Evolutionary conservation across 495 filamentous ascomycete species (phyloP), one percentile per base, ranked within the genome.

Genomic region (Neurospora tetrasperma): DNA sequence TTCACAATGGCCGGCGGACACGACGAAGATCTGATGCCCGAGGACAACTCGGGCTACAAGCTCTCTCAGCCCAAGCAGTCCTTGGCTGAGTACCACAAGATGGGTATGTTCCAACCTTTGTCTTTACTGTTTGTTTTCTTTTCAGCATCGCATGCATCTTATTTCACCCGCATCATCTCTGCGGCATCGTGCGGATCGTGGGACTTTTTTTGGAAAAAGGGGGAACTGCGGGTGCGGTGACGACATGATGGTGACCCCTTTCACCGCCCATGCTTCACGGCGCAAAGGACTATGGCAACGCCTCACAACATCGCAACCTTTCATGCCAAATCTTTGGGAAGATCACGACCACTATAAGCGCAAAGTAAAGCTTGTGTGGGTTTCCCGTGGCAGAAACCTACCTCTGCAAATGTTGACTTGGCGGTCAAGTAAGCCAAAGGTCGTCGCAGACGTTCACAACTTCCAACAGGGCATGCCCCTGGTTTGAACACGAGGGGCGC

Each of bases 11-110:
- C 91, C 71, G 88, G 89, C 76, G 54, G 54, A 66, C 84, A 89
- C 77, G 91, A 97, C 0, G 93, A 97, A 69, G 96, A 99, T 76
- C 89, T 97, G 74, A 81, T 90, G 76, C 92, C 95, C 79, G 90
- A 93, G 84, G 87, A 88, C 80, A 97, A 93, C 73, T 90, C 94
- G 85, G 95, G 96, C 77, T 99, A 96, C 90, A 97, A 96, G 88
- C 90, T 98, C 75, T 94, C 94, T 75, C 93, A 97, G 88, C 85
- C 85, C 73, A 97, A 97, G 90, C 97, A 98, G 88, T 94, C 93
- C 73, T 87, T 99, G 75, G 90, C 93, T 72, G 93, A 97, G 82
- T 97, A 97, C 83, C 84, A 92, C 73, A 84, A 97, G 78, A 90
- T 99, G 82, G 96, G 96, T 98, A 85, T 80, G 92, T 87, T 69